Conservation (phyloP, 2,329 filamentous ascomycete genomes). For the Arachnomyces sp. region DNA sequence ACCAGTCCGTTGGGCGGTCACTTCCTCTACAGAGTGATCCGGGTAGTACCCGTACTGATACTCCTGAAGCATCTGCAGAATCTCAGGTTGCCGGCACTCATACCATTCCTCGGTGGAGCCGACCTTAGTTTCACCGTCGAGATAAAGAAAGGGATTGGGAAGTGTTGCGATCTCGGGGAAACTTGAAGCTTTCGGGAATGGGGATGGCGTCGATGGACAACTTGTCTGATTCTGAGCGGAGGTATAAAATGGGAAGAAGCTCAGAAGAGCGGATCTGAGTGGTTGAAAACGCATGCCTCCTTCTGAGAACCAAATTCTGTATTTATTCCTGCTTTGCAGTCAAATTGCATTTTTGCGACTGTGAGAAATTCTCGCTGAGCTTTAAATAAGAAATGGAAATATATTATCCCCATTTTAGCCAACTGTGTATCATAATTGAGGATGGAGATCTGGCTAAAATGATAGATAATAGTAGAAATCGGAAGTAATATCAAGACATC, state of each 20-base stretch:
- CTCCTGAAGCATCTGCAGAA: conserved; percentile 42
- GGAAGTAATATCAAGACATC: too few species aligned
- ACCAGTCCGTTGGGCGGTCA: conserved; percentile 40
- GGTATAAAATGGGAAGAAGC: not conserved
- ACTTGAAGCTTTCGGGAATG: not conserved
- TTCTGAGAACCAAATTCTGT: too few species aligned
- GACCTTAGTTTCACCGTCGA: conserved; percentile 36
- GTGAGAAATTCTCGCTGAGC: too few species aligned
- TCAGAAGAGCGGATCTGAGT: too few species aligned
- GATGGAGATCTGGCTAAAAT: too few species aligned
- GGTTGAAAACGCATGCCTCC: too few species aligned
- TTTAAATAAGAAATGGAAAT: too few species aligned
- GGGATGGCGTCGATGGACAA: not conserved
- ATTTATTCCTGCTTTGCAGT: too few species aligned
- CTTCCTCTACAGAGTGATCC: conserved; percentile 40
- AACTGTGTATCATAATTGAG: too few species aligned
- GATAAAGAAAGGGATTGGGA: conserved; percentile 40
- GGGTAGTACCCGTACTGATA: conserved; percentile 48
- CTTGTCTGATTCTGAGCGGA: not conserved
- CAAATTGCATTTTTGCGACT: too few species aligned
- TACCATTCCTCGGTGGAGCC: conserved; percentile 42
- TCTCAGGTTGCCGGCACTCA: conserved; percentile 42
- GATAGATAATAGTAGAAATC: too few species aligned
- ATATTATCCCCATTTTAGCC: too few species aligned
- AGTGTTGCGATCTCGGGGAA: conserved; percentile 19